phyloP scores from a whole-genome alignment of 2,329 filamentous ascomycete genomes.

The Aureobasidium sp. region DNA sequence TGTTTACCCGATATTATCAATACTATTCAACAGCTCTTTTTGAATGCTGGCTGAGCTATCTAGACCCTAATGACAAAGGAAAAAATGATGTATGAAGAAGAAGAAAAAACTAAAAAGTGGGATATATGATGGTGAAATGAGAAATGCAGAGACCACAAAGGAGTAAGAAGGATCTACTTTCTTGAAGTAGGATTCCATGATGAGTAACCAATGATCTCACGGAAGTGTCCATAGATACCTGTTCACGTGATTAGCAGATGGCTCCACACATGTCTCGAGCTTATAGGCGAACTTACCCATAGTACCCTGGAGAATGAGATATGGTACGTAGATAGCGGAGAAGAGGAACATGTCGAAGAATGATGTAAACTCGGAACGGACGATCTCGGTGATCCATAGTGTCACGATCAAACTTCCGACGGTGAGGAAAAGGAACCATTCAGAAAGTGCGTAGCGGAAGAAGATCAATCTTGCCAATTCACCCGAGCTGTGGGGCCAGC shows the following conservation, averaged over 20 bases:
- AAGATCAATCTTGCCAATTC: conserved; percentile 38
- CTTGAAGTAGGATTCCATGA: conserved; percentile 44
- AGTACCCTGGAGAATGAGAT: conserved; percentile 37
- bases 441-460: conserved; percentile 42
- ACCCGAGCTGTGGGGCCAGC: conserved; percentile 34
- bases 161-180: conserved; percentile 16
- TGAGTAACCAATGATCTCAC: conserved; percentile 40
- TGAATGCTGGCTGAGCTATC: neutral
- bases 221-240: conserved; percentile 40
- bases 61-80: neutral
- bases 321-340: conserved; percentile 37
- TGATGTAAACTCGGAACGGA: conserved; percentile 40
- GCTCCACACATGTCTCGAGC: neutral
- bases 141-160: neutral
- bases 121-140: neutral
- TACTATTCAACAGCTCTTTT: neutral
- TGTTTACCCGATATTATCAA: neutral
- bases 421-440: conserved; percentile 36
- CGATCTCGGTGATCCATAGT: conserved; percentile 40
- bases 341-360: conserved; percentile 37
- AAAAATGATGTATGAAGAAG: neutral
- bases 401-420: conserved; percentile 39
- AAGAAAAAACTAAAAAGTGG: too few relatives aligned
- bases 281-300: conserved; percentile 28
- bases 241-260: neutral